Percentiles rank a stretch among this genome's conserved stretches.
Evolutionary conservation across 768 basidiomycete species (phyloP).

Genomic region (Myochromella boudieri): DNA sequence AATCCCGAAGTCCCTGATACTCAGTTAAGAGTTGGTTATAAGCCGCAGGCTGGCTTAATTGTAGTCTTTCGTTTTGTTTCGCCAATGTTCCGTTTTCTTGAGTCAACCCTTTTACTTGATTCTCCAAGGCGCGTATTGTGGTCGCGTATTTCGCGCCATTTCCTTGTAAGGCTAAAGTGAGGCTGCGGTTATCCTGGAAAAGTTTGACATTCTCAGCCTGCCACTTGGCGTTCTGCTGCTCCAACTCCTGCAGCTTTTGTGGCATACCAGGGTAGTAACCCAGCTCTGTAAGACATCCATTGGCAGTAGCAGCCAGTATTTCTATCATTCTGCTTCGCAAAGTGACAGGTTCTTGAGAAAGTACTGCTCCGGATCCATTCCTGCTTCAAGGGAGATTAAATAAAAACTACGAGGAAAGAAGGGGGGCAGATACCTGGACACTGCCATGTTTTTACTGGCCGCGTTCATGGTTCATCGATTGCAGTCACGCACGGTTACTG

Average conservation of each 20-base stretch:
- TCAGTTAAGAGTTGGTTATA: slow-evolving; percentile 22
- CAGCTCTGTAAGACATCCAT: slow-evolving; percentile 45
- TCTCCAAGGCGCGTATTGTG: slow-evolving; percentile 21
- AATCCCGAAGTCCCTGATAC: slow-evolving; percentile 11
- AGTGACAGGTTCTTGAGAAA: slow-evolving; percentile 9
- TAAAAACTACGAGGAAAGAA: neutral
- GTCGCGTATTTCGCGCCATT: slow-evolving; percentile 21
- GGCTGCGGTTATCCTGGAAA: slow-evolving; percentile 37
- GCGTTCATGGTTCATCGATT: slow-evolving; percentile 7
- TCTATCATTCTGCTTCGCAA: slow-evolving; percentile 39
- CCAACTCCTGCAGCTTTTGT: slow-evolving; percentile 34
- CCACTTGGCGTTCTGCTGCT: slow-evolving; percentile 29
- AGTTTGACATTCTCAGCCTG: slow-evolving; percentile 37
- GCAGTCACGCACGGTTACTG: neutral
- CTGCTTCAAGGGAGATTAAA: neutral
- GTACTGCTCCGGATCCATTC: neutral
- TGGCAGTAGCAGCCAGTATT: slow-evolving; percentile 43
- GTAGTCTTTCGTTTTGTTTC: slow-evolving; percentile 18
- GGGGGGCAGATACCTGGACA: slow-evolving; percentile 5
- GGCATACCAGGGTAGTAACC: slow-evolving; percentile 45
- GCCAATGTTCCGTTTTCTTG: slow-evolving; percentile 18
- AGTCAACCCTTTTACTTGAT: slow-evolving; percentile 19
- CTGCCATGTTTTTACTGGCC: neutral
- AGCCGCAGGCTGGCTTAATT: slow-evolving; percentile 10
- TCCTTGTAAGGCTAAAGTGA: slow-evolving; percentile 22